These are phyloP conservation scores for Pseudomonodictys pantanalensis DNA, from an alignment of 495 filamentous ascomycete genomes.

Conservation along the genomic window DNA sequence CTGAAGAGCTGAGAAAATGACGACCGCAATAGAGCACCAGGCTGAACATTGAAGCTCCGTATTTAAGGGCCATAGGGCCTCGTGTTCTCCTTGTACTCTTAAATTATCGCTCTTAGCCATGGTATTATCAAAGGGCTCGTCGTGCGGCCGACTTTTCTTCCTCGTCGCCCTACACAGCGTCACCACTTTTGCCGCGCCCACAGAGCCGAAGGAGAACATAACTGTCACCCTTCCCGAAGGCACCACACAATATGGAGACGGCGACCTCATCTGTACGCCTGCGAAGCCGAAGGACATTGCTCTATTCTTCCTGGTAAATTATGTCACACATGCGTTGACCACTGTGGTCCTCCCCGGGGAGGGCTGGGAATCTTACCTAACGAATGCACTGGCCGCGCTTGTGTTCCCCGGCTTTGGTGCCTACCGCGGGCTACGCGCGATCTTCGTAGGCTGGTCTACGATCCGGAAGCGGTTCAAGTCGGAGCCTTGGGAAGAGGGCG, in stretches of 20 bases:
- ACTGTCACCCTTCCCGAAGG: conserved; percentile 12
- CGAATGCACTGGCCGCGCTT: conserved; percentile 5
- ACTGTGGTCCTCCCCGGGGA: conserved; percentile 2
- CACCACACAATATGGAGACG: conserved; percentile 6
- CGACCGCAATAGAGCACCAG: neutral
- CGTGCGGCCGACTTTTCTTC: neutral
- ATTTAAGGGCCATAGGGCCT: neutral
- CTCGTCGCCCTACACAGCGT: neutral
- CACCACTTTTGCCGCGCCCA: neutral
- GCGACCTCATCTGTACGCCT: conserved; percentile 14
- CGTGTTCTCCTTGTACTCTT: neutral
- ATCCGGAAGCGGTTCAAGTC: neutral
- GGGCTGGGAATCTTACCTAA: neutral
- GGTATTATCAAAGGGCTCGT: neutral
- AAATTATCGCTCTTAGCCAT: neutral
- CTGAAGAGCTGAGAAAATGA: neutral
- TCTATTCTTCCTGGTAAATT: conserved; percentile 15
- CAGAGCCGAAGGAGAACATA: conserved; percentile 4
- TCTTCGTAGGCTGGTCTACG: conserved; percentile 5
- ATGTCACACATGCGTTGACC: conserved; percentile 14
- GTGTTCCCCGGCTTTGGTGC: conserved; percentile 6
- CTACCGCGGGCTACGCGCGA: conserved; percentile 5
- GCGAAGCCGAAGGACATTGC: conserved; percentile 7
- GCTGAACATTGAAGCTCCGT: neutral
- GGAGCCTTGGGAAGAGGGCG: neutral